Evolutionary conservation across 169 alveolate species (phyloP).

Genomic region (Besnoitia besnoiti): DNA sequence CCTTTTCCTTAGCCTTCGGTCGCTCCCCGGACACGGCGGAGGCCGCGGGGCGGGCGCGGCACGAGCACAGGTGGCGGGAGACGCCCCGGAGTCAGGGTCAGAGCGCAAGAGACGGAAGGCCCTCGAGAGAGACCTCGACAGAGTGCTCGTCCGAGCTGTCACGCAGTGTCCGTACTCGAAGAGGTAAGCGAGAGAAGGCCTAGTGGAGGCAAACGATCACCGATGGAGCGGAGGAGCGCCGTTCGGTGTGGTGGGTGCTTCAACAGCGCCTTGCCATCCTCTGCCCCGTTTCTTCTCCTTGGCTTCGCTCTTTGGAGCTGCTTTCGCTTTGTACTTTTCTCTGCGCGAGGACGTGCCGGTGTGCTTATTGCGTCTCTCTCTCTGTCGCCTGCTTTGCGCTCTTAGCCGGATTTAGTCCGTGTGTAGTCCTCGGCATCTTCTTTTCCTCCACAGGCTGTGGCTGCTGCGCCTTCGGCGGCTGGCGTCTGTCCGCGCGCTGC

Average conservation of each 20-base stretch:
- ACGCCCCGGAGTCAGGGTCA: neutral
- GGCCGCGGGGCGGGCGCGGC: neutral
- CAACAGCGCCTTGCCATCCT: too few relatives aligned
- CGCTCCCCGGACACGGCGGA: neutral
- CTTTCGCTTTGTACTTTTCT: too few relatives aligned
- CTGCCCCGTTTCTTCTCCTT: too few relatives aligned
- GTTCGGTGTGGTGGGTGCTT: too few relatives aligned
- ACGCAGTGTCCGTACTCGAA: constrained; percentile 30
- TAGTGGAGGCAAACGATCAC: neutral
- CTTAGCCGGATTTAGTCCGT: neutral
- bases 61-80: neutral
- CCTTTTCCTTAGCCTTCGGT: neutral
- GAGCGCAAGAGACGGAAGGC: neutral
- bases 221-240: neutral
- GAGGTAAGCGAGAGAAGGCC: neutral
- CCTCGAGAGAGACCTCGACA: neutral
- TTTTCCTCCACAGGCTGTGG: neutral
- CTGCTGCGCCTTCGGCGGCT: neutral
- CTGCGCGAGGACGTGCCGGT: neutral
- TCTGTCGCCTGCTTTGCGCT: neutral
- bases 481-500: neutral
- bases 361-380: neutral
- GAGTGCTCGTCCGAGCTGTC: neutral
- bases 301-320: too few relatives aligned
- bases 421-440: neutral